A percentile compares a stretch with the other conserved stretches of the same genome.
Conservation (phyloP, 1,139 yeast species). For the Magnusiomyces ingens region DNA sequence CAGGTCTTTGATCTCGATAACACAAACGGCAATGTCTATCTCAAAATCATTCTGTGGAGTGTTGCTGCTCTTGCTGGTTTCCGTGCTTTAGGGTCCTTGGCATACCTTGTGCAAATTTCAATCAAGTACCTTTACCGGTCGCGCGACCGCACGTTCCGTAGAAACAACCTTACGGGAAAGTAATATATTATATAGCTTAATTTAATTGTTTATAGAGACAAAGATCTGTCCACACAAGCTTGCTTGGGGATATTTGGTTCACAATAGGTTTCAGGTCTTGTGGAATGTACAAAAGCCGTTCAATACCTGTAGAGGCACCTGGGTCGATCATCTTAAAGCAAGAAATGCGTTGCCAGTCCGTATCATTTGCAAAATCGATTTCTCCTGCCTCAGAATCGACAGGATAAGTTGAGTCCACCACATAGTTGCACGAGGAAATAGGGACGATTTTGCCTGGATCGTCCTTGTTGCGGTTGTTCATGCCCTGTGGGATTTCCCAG, state of each 20-base stretch:
- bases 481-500: constrained; percentile 44
- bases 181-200: neutral
- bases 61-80: constrained; percentile 76
- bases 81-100: constrained; percentile 71
- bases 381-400: constrained; percentile 23
- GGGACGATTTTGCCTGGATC: constrained; percentile 26
- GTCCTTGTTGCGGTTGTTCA: constrained; percentile 64
- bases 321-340: constrained; percentile 36
- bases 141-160: constrained; percentile 23
- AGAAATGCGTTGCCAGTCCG: constrained; percentile 31
- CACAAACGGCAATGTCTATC: constrained; percentile 62
- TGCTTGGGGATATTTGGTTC: constrained; percentile 17
- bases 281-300: constrained; percentile 38
- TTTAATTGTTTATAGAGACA: constrained; percentile 22
- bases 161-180: constrained; percentile 22
- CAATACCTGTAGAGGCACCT: constrained; percentile 35
- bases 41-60: constrained; percentile 82
- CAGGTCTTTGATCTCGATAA: constrained; percentile 67
- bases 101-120: constrained; percentile 48
- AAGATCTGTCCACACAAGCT: constrained; percentile 27
- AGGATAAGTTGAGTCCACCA: constrained; percentile 30
- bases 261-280: constrained; percentile 17
- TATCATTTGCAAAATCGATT: constrained; percentile 19
- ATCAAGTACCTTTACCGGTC: constrained; percentile 30
- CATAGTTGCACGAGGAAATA: constrained; percentile 29